Evolutionary conservation across 2,329 filamentous ascomycete species (phyloP), one percentile per base, ranked within the genome.

Genomic region (Fusarium setosum): DNA sequence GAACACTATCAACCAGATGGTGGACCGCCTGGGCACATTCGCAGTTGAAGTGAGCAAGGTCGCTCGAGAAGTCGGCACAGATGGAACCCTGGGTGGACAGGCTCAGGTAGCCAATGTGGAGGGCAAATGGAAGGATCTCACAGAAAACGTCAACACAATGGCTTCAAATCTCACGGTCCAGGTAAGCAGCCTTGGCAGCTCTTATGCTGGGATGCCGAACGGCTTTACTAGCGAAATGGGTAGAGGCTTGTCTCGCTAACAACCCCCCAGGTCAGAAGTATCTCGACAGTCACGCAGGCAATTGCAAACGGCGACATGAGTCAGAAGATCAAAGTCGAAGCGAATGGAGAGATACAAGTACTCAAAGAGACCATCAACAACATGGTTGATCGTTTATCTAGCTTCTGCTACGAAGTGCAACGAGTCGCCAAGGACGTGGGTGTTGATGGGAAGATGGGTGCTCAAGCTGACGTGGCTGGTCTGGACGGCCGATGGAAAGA

Each of bases 1-100:
- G 81, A 93, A 94, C 73, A 99, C 95, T 8, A 98, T 98, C 82
- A 98, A 98, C 79, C 96, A 92, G 75, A 98, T 98, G 95, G 96
- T 98, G 76, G 95, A 98, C 78, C 94, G 97, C 73, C 85, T 98
- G 41, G 93, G 96, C 71, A 95, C 95, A 42, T 98, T 98, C 76
- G 95, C 95, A 57, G 96, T 96, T 70, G 94, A 98, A 78, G 95
- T 98, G 76, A 97, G 95, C 77, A 94, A 96, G 77, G 90, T 98
- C 67, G 95, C 95, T 47, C 91, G 93, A 76, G 95, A 98, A 80
- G 95, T 98, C 83, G 95, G 95, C 71, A 98, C 95, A 3, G 95
- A 98, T 78, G 95, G 95, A 68, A 95, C 94, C 47, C 88, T 98
- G 37, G 95, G 95, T 71, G 95, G 95, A 50, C 95, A 98, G 78